Percentiles rank a stretch among this genome's conserved stretches.
Evolutionary conservation across 257 asterid genomes (phyloP).

Genomic region (Rhazya stricta): DNA sequence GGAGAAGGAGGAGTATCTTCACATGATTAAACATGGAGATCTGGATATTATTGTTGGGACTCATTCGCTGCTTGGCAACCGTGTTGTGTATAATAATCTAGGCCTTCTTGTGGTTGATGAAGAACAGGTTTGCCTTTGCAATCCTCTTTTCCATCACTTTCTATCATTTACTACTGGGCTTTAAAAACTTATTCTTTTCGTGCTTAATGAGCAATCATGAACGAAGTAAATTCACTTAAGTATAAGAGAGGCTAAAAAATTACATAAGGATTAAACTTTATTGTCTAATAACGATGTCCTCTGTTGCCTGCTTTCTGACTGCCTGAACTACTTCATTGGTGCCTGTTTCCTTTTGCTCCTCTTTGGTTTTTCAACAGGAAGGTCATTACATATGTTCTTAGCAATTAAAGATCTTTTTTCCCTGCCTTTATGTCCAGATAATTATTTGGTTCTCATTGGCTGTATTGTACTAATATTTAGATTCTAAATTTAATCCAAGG

Average conservation of each 20-base stretch:
- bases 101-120: slow-evolving; percentile 98
- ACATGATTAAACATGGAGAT: slow-evolving; percentile 73
- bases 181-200: background rate
- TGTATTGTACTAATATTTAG: background rate
- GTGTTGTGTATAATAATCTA: slow-evolving; percentile 79
- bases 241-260: slow-evolving; percentile 1
- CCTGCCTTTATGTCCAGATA: background rate
- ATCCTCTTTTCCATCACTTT: slow-evolving; percentile 24
- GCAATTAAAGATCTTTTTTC: background rate
- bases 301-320: background rate
- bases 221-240: background rate
- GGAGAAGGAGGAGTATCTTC: slow-evolving; percentile 71
- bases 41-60: slow-evolving; percentile 90
- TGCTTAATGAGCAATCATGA: background rate
- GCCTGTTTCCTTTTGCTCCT: background rate
- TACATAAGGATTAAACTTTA: background rate
- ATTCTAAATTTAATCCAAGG: background rate
- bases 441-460: background rate
- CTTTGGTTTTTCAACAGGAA: background rate
- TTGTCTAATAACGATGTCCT: background rate
- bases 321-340: background rate
- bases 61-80: slow-evolving; percentile 84
- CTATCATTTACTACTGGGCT: slow-evolving; percentile 7
- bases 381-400: background rate
- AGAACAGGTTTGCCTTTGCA: slow-evolving; percentile 72